These are phyloP conservation scores for Catharanthus roseus DNA, from an alignment of 257 asterid species.

Conservation along the genomic window DNA sequence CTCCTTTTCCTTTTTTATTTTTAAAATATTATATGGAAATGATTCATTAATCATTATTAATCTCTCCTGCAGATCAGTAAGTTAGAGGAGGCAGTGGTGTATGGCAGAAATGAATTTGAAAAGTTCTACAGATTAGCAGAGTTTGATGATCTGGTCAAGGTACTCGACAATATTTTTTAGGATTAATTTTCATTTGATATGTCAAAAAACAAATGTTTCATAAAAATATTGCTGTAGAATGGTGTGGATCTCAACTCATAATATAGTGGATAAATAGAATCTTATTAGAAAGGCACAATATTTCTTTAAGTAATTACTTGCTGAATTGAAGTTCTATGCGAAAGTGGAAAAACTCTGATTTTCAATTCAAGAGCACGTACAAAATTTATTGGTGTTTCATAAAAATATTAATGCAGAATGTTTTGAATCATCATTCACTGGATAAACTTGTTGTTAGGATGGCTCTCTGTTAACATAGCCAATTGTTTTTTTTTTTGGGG, in stretches of 20 bases:
- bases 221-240: not conserved
- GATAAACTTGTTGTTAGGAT: too few species aligned
- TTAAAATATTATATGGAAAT: not conserved
- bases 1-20: not conserved
- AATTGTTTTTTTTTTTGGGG: too few species aligned
- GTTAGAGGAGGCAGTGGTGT: constrained; percentile 63
- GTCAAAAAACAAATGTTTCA: not conserved
- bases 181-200: not conserved
- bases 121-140: constrained; percentile 54
- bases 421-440: too few species aligned
- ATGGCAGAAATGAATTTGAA: constrained; percentile 64
- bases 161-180: constrained; percentile 17
- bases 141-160: constrained; percentile 68
- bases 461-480: too few species aligned
- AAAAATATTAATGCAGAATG: too few species aligned
- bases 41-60: not conserved
- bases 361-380: not conserved
- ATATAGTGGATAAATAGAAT: not conserved
- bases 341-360: not conserved
- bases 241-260: not conserved
- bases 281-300: not conserved
- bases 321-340: not conserved
- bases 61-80: constrained; percentile 43
- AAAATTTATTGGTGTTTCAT: too few species aligned
- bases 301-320: not conserved